Conservation (phyloP, 345 rosid genomes). For the Crucihimalaya himalaica region DNA sequence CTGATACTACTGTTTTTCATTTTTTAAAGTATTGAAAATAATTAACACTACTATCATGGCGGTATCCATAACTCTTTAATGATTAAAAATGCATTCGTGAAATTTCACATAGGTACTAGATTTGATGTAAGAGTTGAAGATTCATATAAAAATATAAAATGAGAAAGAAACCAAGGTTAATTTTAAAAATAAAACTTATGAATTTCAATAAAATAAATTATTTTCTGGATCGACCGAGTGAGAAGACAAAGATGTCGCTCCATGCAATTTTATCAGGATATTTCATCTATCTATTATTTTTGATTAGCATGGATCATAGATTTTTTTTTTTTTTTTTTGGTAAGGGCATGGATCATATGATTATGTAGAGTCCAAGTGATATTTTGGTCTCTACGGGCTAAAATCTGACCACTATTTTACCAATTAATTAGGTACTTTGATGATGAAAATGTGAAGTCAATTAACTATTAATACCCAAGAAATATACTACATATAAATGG, state of each 20-base stretch:
- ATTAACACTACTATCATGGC: background rate
- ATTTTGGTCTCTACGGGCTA: background rate
- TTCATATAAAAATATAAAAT: background rate
- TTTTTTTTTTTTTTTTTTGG: too few relatives aligned
- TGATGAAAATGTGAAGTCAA: conserved; percentile 6
- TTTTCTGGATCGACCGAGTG: background rate
- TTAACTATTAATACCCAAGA: background rate
- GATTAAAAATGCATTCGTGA: background rate
- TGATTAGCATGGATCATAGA: background rate
- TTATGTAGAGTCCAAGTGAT: background rate
- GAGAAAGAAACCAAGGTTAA: background rate
- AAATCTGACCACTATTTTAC: background rate
- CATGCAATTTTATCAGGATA: background rate
- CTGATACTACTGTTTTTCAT: background rate
- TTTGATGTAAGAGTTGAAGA: background rate
- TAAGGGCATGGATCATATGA: background rate
- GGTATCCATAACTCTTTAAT: background rate
- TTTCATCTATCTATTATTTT: background rate
- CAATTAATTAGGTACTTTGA: background rate
- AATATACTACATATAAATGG: background rate
- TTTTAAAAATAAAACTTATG: background rate
- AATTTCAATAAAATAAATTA: too few relatives aligned
- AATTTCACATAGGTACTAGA: background rate
- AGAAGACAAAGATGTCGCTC: background rate
- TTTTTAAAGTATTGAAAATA: too few relatives aligned